These are phyloP conservation scores for Paramecium tetraurelia DNA, from an alignment of 73 alveolate genomes.

Conservation along the genomic window DNA sequence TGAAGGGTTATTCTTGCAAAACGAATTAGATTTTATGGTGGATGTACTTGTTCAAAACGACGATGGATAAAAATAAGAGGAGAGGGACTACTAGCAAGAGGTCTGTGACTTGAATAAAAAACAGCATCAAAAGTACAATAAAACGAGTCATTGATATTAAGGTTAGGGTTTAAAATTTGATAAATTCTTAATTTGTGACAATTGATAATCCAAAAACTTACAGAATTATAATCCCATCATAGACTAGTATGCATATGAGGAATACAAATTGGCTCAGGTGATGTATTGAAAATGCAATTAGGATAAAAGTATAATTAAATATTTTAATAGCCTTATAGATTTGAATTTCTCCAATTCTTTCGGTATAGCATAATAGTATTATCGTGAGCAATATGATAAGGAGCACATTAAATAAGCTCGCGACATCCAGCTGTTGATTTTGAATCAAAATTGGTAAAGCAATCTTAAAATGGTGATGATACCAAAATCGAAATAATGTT, in stretches of 20 bases:
- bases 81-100: neutral
- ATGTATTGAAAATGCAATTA: neutral
- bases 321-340: neutral
- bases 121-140: neutral
- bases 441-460: neutral
- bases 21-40: neutral
- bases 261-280: neutral
- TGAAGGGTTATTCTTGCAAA: neutral
- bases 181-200: neutral
- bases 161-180: neutral
- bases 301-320: neutral
- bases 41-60: neutral
- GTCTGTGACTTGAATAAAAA: neutral
- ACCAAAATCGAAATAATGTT: neutral
- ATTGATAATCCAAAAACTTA: neutral
- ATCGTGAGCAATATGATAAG: neutral
- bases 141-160: neutral
- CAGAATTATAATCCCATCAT: neutral
- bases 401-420: neutral
- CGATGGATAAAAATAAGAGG: neutral
- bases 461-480: neutral
- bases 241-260: neutral
- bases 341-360: neutral
- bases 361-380: neutral
- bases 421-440: neutral